Evolutionary conservation across 2,329 filamentous ascomycete species (phyloP), one percentile per base, ranked within the genome.

Genomic region (Bipolaris oryzae): DNA sequence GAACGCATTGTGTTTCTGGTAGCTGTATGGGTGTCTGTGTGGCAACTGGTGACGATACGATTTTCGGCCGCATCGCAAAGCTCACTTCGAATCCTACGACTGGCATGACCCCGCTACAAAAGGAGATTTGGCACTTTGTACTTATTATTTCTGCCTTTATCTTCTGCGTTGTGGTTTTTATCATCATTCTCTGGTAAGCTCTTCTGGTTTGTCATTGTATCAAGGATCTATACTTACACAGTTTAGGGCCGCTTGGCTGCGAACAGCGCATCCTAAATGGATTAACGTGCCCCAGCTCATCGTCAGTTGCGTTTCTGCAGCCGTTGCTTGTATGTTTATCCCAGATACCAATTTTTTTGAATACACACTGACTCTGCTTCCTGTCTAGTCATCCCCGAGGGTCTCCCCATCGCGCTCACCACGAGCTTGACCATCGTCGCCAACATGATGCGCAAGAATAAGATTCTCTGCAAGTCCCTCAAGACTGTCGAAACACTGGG

Each of bases 401-500:
- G 72, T 33, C 58, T 75, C 10, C 74, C 73, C 0, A 74, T 76
- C 16, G 73, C 73, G 11, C 61, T 76, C 1, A 75, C 74, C 1
- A 85, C 87, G 1, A 89, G 86, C 16, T 79, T 93, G 61, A 92
- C 89, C 0, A 92, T 93, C 57, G 88, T 86, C 1, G 89, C 90
- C 18, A 90, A 89, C 61, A 82, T 90, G 64, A 92, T 93, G 90
- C 82, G 82, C 61, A 87, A 88, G 76, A 88, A 92, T 73, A 89
- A 89, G 69, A 87, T 92, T 41, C 82, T 92, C 7, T 92, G 89
- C 85, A 92, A 92, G 76, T 90, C 87, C 0, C 80, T 93, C 44
- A 90, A 90, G 76, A 92, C 89, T 0, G 89, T 91, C 0, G 89
- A 92, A 75, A 92, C 89, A 0, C 81, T 92, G 0, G 89, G 89